Percentiles rank a stretch among this genome's conserved stretches.
Evolutionary conservation across 78 protist genomes (phyloP).

Genomic region (Chrysochromulina tobinii): DNA sequence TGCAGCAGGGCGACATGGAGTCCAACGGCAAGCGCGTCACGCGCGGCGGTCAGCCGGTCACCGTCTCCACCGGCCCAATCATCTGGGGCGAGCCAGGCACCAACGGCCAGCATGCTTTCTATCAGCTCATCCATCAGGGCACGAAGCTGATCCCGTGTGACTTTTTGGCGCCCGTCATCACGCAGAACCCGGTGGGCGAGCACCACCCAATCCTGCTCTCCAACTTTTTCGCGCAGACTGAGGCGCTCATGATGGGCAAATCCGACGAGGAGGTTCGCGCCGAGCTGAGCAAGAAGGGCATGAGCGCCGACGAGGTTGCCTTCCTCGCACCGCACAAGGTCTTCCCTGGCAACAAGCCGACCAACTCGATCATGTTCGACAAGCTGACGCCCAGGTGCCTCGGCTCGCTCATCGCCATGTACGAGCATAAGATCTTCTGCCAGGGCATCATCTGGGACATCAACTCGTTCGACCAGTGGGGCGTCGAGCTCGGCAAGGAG

Average conservation of each 20-base stretch:
- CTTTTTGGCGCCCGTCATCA: conserved; percentile 77
- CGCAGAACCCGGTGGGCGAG: conserved; percentile 69
- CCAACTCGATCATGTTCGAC: conserved; percentile 75
- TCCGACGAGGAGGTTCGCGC: conserved; percentile 63
- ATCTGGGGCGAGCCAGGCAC: conserved; percentile 98
- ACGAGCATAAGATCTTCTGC: conserved; percentile 89
- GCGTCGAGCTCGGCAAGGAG: conserved; percentile 96
- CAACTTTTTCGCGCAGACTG: conserved; percentile 94
- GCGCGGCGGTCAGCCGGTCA: conserved; percentile 56
- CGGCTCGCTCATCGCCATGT: conserved; percentile 86
- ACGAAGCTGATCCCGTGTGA: conserved; percentile 89
- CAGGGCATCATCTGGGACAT: conserved; percentile 94
- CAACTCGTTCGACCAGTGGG: conserved; percentile 96
- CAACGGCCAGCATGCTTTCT: conserved; percentile 97
- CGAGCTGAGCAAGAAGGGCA: conserved; percentile 51
- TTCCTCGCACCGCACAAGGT: conserved; percentile 37
- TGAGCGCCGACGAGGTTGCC: neutral
- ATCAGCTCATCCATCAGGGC: conserved; percentile 86
- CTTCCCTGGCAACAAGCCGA: conserved; percentile 90
- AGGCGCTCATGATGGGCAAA: conserved; percentile 94
- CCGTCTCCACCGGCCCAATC: conserved; percentile 85
- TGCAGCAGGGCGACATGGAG: conserved; percentile 36
- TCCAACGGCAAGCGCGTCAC: conserved; percentile 68
- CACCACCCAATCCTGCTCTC: conserved; percentile 70
- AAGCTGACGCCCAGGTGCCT: conserved; percentile 79